Conservation (phyloP, 345 rosid genomes). For the Arabis alpina region DNA sequence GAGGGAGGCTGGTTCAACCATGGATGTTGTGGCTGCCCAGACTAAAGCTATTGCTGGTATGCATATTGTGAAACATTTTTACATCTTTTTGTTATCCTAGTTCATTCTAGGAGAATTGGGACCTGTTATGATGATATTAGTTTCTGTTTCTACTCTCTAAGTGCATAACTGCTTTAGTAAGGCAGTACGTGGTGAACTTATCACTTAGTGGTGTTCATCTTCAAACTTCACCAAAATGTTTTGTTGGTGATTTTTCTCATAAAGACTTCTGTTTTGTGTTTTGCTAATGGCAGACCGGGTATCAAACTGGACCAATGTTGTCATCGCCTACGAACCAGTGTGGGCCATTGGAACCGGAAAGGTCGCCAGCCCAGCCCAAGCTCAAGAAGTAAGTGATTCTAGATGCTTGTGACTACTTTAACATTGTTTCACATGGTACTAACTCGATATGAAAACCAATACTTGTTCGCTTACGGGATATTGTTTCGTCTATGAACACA, state of each 20-base stretch:
- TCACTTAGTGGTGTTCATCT: too few relatives aligned
- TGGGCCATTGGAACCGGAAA: slow-evolving; percentile 98
- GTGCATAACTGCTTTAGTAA: neutral
- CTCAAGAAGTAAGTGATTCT: slow-evolving; percentile 77
- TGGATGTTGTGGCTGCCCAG: slow-evolving; percentile 92
- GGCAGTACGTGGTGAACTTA: too few relatives aligned
- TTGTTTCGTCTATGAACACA: slow-evolving; percentile 34
- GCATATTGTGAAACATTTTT: neutral
- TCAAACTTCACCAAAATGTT: neutral
- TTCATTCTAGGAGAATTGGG: neutral
- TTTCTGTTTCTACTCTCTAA: neutral
- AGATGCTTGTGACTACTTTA: neutral
- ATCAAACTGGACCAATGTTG: slow-evolving; percentile 72
- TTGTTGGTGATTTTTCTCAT: neutral
- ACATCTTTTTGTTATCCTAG: neutral
- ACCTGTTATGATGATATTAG: neutral
- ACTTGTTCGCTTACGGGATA: neutral
- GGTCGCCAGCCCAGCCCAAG: slow-evolving; percentile 91
- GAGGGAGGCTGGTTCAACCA: slow-evolving; percentile 78
- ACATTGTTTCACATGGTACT: slow-evolving; percentile 3
- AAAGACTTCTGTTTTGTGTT: neutral
- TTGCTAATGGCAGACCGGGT: slow-evolving; percentile 53
- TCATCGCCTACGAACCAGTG: slow-evolving; percentile 89
- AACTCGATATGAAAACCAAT: neutral
- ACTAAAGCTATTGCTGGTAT: slow-evolving; percentile 92